These are phyloP conservation scores for Sphagnum fallax DNA, from an alignment of 228 moss, liverwort and hornwort genomes.

Conservation along the genomic window DNA sequence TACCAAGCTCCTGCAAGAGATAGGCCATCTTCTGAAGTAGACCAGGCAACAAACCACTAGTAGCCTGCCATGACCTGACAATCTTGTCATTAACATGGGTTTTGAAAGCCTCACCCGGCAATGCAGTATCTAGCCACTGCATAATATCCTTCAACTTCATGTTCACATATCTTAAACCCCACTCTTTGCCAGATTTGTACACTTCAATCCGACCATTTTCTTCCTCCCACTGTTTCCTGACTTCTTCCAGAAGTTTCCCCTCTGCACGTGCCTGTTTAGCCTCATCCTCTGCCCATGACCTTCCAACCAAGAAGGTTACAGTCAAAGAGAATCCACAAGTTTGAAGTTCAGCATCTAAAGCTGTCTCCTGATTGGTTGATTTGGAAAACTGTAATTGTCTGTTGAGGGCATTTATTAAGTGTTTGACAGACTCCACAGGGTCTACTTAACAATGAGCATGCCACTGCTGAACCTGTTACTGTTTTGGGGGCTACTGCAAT, in stretches of 20 bases:
- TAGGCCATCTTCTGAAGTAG: conserved; percentile 36
- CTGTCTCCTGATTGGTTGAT: too few relatives aligned
- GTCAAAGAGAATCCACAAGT: too few relatives aligned
- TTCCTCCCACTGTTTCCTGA: conserved; percentile 76
- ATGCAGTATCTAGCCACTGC: too few relatives aligned
- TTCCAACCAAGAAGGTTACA: conserved; percentile 19
- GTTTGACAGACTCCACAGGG: too few relatives aligned
- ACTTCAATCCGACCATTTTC: conserved; percentile 47
- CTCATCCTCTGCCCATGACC: conserved; percentile 91
- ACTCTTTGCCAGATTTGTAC: conserved; percentile 36
- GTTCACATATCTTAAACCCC: conserved; percentile 64
- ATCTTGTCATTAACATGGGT: conserved; percentile 44
- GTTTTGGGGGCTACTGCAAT: too few relatives aligned
- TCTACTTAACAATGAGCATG: too few relatives aligned
- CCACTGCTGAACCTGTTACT: too few relatives aligned
- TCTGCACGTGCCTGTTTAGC: conserved; percentile 72
- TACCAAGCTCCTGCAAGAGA: conserved; percentile 34
- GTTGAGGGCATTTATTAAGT: too few relatives aligned
- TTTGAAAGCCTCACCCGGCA: conserved; percentile 7
- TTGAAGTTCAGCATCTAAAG: too few relatives aligned
- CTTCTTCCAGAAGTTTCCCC: conserved; percentile 71
- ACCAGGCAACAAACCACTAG: conserved; percentile 24
- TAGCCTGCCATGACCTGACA: conserved; percentile 38
- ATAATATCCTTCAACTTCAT: conserved; percentile 14
- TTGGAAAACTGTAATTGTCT: too few relatives aligned